A percentile compares a stretch with the other conserved stretches of the same genome.
Conservation (phyloP, 352 stramenopile genomes). For the Bremia lactucae region DNA sequence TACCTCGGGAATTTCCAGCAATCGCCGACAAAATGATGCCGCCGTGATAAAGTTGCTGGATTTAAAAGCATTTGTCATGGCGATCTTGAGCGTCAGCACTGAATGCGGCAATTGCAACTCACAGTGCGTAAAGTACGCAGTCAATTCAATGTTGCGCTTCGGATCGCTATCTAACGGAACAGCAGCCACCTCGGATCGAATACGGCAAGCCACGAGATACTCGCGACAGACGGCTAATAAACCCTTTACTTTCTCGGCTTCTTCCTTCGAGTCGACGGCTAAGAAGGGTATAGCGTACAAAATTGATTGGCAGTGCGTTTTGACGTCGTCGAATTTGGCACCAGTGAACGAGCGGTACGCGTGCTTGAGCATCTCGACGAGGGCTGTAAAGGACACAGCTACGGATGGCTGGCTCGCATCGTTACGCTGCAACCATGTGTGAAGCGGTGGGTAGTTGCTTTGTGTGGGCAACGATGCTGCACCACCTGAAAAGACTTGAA, state of each 20-base stretch:
- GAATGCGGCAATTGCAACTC: conserved; percentile 96
- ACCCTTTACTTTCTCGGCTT: conserved; percentile 91
- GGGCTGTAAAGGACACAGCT: conserved; percentile 78
- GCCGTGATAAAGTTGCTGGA: conserved; percentile 99
- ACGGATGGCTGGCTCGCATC: conserved; percentile 82
- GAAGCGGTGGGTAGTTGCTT: conserved; percentile 61
- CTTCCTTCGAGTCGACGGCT: conserved; percentile 86
- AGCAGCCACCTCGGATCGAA: conserved; percentile 84
- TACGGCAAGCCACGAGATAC: conserved; percentile 96
- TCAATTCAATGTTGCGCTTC: conserved; percentile 93
- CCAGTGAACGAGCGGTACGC: conserved; percentile 95
- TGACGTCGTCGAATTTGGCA: conserved; percentile 97
- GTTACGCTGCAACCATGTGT: conserved; percentile 79
- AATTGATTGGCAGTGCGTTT: conserved; percentile 87
- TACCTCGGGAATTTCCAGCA: conserved; percentile 97
- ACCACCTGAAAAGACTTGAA: conserved; percentile 76
- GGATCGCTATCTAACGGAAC: conserved; percentile 59
- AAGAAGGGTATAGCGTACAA: conserved; percentile 93
- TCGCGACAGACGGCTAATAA: conserved; percentile 93
- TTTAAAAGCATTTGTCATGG: conserved; percentile 99
- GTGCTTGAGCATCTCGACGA: conserved; percentile 90
- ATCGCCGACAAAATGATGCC: conserved; percentile 95
- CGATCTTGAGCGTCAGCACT: conserved; percentile 96
- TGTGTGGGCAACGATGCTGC: conserved; percentile 78
- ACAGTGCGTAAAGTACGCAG: conserved; percentile 99